phyloP scores from a whole-genome alignment of 1,139 yeast genomes.

The Suhomyces choctaworum region DNA sequence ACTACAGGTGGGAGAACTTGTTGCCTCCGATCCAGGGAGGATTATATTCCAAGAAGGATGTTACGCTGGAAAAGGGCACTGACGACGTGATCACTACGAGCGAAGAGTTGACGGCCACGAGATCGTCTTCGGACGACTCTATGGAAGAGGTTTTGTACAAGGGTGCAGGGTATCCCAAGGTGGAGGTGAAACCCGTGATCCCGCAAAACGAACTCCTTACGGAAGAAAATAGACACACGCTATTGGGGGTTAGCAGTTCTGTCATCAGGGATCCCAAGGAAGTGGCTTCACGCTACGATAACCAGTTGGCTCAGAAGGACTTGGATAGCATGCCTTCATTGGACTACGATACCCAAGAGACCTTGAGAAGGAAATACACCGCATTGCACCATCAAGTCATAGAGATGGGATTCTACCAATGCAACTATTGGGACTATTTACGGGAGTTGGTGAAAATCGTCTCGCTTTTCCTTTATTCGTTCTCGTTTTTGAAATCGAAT shows the following conservation, averaged over 20 bases:
- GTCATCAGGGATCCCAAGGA: constrained; percentile 56
- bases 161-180: constrained; percentile 40
- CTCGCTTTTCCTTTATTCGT: constrained; percentile 51
- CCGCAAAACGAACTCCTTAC: constrained; percentile 49
- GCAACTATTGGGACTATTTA: constrained; percentile 70
- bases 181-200: constrained; percentile 43
- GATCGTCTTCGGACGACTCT: constrained; percentile 14
- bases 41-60: constrained; percentile 31
- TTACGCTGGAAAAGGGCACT: background rate
- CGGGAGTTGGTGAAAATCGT: constrained; percentile 65
- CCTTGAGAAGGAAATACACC: constrained; percentile 57
- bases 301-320: constrained; percentile 53
- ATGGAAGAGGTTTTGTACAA: constrained; percentile 5
- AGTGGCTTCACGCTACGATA: constrained; percentile 59
- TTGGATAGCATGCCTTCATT: constrained; percentile 57
- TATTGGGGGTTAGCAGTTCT: constrained; percentile 36
- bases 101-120: constrained; percentile 16
- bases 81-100: constrained; percentile 18
- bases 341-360: constrained; percentile 65
- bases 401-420: constrained; percentile 62
- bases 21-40: constrained; percentile 93
- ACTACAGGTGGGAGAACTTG: constrained; percentile 67
- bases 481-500: constrained; percentile 47
- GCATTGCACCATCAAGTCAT: constrained; percentile 58
- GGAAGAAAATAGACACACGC: constrained; percentile 32